Percentiles rank a stretch among this genome's conserved stretches.
These are phyloP conservation scores for Irpex lacteus DNA, from an alignment of 1,284 basidiomycete species.

Conservation along the genomic window DNA sequence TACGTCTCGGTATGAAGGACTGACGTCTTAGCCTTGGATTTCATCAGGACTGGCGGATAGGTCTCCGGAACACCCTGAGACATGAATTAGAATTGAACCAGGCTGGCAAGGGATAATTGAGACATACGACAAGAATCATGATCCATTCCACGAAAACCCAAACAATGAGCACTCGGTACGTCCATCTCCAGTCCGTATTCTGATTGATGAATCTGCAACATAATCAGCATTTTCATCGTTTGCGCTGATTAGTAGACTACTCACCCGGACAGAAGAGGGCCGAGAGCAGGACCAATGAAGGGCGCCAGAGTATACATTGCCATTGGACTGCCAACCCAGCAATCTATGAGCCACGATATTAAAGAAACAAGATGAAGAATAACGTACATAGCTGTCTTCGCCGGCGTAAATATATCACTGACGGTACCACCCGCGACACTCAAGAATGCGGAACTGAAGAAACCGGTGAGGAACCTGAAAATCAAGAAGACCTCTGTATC, in stretches of 20 bases:
- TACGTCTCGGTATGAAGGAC: constrained; percentile 1
- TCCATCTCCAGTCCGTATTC: constrained; percentile 77
- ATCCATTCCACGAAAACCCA: constrained; percentile 53
- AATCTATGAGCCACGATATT: background rate
- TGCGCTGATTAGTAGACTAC: constrained; percentile 13
- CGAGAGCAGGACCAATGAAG: constrained; percentile 72
- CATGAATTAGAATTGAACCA: background rate
- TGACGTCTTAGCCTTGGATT: constrained; percentile 47
- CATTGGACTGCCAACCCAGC: constrained; percentile 59
- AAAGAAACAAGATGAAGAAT: background rate
- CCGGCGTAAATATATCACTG: constrained; percentile 69
- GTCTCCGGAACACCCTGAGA: constrained; percentile 71
- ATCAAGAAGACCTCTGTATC: constrained; percentile 52
- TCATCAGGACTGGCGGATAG: constrained; percentile 62
- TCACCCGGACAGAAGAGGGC: constrained; percentile 61
- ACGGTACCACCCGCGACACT: constrained; percentile 81
- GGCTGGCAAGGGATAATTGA: background rate
- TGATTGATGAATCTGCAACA: constrained; percentile 41
- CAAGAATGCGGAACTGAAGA: constrained; percentile 72
- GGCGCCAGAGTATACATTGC: constrained; percentile 69
- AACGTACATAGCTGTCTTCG: constrained; percentile 64
- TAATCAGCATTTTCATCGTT: background rate
- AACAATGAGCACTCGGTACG: constrained; percentile 65
- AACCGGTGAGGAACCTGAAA: constrained; percentile 72
- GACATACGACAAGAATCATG: constrained; percentile 44